A percentile compares a stretch with the other conserved stretches of the same genome.
Evolutionary conservation across 495 filamentous ascomycete genomes (phyloP).

Genomic region (Penicillium chermesinum): DNA sequence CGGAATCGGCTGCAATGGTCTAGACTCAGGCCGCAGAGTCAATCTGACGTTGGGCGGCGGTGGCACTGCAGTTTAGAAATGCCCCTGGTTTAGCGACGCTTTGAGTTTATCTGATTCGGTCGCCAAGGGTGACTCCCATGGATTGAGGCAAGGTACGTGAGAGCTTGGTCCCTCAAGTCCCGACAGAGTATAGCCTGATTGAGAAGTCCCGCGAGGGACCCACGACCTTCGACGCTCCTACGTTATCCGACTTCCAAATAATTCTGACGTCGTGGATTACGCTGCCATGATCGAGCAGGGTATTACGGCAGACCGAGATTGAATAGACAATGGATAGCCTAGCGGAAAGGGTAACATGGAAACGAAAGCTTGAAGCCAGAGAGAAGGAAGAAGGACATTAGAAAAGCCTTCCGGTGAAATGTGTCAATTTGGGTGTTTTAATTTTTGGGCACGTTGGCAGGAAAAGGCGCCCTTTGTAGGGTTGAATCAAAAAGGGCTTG

Average conservation of each 20-base stretch:
- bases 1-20: constrained; percentile 6
- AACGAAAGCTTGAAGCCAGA: neutral
- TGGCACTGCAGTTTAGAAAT: constrained; percentile 8
- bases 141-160: constrained; percentile 14
- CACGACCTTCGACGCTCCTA: neutral
- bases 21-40: constrained; percentile 17
- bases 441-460: constrained; percentile 7
- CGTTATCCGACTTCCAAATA: constrained; percentile 2
- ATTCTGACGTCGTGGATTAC: constrained; percentile 28
- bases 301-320: constrained; percentile 4
- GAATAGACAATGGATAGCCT: neutral
- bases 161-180: constrained; percentile 12
- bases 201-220: neutral
- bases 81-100: constrained; percentile 15
- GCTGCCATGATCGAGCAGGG: constrained; percentile 12
- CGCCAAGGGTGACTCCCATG: constrained; percentile 5
- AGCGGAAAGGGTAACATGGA: neutral
- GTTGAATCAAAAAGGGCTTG: constrained; percentile 18
- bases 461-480: constrained; percentile 5
- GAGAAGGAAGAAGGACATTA: neutral
- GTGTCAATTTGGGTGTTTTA: constrained; percentile 18
- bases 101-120: constrained; percentile 8
- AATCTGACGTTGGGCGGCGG: constrained; percentile 26
- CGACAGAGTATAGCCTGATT: neutral
- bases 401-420: constrained; percentile 3